Evolutionary conservation across 2,329 filamentous ascomycete genomes (phyloP).

Genomic region (Teratosphaeria viscida): DNA sequence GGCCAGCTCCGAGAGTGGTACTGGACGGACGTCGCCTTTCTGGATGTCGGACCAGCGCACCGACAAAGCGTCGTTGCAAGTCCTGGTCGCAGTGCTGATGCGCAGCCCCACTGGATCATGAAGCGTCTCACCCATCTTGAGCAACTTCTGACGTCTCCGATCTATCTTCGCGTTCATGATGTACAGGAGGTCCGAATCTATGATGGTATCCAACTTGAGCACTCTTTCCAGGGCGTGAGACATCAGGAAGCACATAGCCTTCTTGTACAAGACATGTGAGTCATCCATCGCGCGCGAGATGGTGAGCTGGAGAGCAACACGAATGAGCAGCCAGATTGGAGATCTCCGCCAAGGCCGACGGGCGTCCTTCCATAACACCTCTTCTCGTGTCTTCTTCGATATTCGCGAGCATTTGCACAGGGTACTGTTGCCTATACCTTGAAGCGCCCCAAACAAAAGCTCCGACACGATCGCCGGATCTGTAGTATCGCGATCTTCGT

Average conservation of each 20-base stretch:
- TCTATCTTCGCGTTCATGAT: constrained; percentile 17
- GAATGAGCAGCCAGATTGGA: constrained; percentile 52
- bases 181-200: constrained; percentile 7
- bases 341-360: constrained; percentile 51
- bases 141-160: constrained; percentile 15
- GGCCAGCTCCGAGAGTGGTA: constrained; percentile 3
- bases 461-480: constrained; percentile 49
- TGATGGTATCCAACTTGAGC: too few relatives aligned
- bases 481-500: constrained; percentile 49
- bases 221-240: constrained; percentile 36
- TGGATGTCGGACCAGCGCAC: constrained; percentile 6
- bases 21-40: background rate
- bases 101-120: background rate
- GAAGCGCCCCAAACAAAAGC: constrained; percentile 50
- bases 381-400: constrained; percentile 52
- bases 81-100: background rate
- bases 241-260: constrained; percentile 35
- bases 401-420: constrained; percentile 28
- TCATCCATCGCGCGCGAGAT: constrained; percentile 28
- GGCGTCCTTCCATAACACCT: constrained; percentile 41
- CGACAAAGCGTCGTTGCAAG: background rate
- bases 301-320: constrained; percentile 46
- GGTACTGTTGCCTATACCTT: constrained; percentile 38
- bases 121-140: background rate
- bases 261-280: constrained; percentile 17